Evolutionary conservation across 2,329 filamentous ascomycete genomes (phyloP).

Genomic region (Trichophyton equinum): DNA sequence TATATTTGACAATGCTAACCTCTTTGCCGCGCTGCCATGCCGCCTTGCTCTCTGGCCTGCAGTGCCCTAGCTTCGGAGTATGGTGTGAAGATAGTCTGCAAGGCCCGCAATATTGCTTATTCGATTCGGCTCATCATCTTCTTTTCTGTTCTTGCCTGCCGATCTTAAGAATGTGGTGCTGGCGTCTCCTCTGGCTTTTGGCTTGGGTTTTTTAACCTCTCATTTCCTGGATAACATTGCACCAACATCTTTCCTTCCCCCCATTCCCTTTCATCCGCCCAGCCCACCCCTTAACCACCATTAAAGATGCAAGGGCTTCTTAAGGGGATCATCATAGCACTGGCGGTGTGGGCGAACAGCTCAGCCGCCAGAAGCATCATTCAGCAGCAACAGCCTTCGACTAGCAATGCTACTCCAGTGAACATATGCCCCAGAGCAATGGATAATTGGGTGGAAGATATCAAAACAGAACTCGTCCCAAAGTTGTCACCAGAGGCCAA

Average conservation of each 20-base stretch:
- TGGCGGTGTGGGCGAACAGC: conserved; percentile 18
- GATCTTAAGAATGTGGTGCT: neutral
- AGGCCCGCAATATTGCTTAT: no score
- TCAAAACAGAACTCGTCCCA: conserved; percentile 14
- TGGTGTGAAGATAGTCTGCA: neutral
- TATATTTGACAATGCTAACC: neutral
- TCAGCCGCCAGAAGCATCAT: conserved; percentile 9
- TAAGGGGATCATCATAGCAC: conserved; percentile 16
- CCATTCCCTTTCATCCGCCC: neutral
- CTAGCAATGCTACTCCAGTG: neutral
- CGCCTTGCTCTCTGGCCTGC: neutral
- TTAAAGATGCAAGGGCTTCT: conserved; percentile 4
- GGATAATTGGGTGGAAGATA: conserved; percentile 8
- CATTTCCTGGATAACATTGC: neutral
- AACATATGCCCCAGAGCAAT: conserved; percentile 5
- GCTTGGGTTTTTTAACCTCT: neutral
- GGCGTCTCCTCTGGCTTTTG: neutral
- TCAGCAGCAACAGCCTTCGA: neutral
- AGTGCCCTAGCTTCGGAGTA: neutral
- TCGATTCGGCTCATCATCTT: neutral
- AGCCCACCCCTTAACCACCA: neutral
- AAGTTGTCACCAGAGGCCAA: conserved; percentile 30
- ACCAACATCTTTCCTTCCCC: neutral
- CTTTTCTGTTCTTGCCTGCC: neutral
- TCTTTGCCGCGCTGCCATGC: neutral